Evolutionary conservation across 1,284 basidiomycete species (phyloP), one percentile per base, ranked within the genome.

Genomic region (Cryptococcus hybrid): DNA sequence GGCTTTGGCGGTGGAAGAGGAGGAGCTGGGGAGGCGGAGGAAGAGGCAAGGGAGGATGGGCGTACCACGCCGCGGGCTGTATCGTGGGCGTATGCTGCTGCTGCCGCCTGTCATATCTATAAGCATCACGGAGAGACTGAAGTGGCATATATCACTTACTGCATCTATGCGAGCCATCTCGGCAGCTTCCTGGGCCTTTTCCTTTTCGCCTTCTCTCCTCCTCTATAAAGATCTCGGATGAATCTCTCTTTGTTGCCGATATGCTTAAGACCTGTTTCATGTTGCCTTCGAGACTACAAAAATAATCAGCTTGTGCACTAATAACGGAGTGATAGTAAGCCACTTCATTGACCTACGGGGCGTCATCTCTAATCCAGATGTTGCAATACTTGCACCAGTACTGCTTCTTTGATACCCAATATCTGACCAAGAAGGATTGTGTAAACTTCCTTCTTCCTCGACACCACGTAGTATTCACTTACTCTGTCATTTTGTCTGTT

Each of bases 211-310:
- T 88, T 87, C 79, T 93, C 90, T 4, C 92, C 89, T n/a, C 86
- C 81, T 80, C 95, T 95, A 83, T 99, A 99, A 36, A 98, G 84
- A 45, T 89, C 86, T 45, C 91, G 83, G 54, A 99, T 89, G 76
- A 89, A 95, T 7, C 93, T 84, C 71, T 97, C 93, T 61, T 90
- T 86, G 75, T 91, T 96, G 50, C 92, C 92, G 74, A 96, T 90
- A 80, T 99, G 96, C 49, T 91, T 86, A 51, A 95, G 79, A 47
- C 96, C 96, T 62, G 85, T 89, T 78, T 99, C 96, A 76, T 99
- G 96, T 60, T 94, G 92, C 61, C 85, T 82, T 53, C 90, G 85
- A 2, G 95, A 98, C 71, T 83, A 74, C 54, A 53, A 68, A 18
- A 47, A 40, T 24, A 54, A 57, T 45, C 42, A 13, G 47, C 7